These are phyloP conservation scores for Penicillium olsonii DNA, from an alignment of 2,329 filamentous ascomycete species.

Conservation along the genomic window DNA sequence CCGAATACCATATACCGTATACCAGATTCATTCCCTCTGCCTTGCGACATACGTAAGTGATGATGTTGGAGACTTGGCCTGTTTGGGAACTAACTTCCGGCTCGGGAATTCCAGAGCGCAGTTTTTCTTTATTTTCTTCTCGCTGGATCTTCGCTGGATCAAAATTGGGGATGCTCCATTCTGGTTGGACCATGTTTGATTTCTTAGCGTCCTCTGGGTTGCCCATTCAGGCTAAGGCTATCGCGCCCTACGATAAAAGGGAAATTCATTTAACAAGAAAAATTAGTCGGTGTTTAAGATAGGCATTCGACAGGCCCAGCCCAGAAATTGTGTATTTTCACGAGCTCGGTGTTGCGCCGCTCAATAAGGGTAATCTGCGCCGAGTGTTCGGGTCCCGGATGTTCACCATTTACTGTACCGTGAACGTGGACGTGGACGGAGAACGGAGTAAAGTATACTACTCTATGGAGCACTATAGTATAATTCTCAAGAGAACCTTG, in stretches of 20 bases:
- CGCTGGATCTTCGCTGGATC: neutral
- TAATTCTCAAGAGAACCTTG: neutral
- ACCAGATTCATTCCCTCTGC: no score
- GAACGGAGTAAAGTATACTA: no score
- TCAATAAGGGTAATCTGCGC: constrained; percentile 9
- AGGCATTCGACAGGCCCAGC: constrained; percentile 1
- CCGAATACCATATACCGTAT: no score
- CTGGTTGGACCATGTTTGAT: constrained; percentile 3
- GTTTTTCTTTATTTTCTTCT: neutral
- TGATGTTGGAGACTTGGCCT: constrained; percentile 22
- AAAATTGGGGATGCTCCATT: neutral
- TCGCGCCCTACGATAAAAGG: constrained; percentile 7
- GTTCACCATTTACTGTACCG: neutral
- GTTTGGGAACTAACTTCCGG: constrained; percentile 19
- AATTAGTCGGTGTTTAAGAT: neutral
- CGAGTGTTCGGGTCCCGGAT: neutral
- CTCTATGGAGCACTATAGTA: neutral
- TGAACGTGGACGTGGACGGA: no score
- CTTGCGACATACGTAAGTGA: constrained; percentile 27
- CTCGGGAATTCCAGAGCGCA: constrained; percentile 11
- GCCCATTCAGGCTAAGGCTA: neutral
- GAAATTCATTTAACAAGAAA: neutral
- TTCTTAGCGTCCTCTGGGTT: neutral
- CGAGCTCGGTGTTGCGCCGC: neutral
- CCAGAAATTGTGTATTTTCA: neutral